Conservation (phyloP, 2,329 filamentous ascomycete genomes). For the Microcyclospora pomicola region DNA sequence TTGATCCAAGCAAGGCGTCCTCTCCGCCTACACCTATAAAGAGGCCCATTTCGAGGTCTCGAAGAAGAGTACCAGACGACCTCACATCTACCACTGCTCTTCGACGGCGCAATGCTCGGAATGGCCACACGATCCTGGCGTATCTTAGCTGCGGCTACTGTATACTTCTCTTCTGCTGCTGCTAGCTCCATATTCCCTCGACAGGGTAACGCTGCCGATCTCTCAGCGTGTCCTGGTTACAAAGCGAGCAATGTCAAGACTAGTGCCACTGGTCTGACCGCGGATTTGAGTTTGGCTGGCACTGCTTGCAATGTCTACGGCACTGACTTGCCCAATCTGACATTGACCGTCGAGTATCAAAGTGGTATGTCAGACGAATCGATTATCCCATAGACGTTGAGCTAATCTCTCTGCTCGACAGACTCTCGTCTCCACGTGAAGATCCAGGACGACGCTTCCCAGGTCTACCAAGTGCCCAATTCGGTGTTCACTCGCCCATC, state of each 20-base stretch:
- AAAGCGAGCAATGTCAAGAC: constrained; percentile 45
- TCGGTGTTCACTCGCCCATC: constrained; percentile 50
- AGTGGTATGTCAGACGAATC: constrained; percentile 31
- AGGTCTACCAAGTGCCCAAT: constrained; percentile 62
- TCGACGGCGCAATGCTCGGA: background rate
- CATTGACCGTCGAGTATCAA: constrained; percentile 47
- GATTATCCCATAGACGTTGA: background rate
- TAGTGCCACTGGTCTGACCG: constrained; percentile 46
- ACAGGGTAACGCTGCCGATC: constrained; percentile 6
- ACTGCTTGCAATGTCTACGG: constrained; percentile 48
- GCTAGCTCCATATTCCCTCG: constrained; percentile 6
- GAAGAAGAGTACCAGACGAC: no score
- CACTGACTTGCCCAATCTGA: constrained; percentile 42
- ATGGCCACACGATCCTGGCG: constrained; percentile 2
- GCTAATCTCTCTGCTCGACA: constrained; percentile 4
- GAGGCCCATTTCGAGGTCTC: no score
- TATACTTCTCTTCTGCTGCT: constrained; percentile 8
- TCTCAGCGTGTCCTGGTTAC: constrained; percentile 50
- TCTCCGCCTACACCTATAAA: no score
- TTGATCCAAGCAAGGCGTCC: no score
- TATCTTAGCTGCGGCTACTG: constrained; percentile 1
- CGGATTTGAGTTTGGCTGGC: constrained; percentile 56
- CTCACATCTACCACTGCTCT: no score
- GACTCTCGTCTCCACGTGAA: constrained; percentile 53
- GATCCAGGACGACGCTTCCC: constrained; percentile 55